Percentiles rank a stretch among this genome's conserved stretches.
These are phyloP conservation scores for Cercospora janseana DNA, from an alignment of 2,329 filamentous ascomycete species.

Conservation along the genomic window DNA sequence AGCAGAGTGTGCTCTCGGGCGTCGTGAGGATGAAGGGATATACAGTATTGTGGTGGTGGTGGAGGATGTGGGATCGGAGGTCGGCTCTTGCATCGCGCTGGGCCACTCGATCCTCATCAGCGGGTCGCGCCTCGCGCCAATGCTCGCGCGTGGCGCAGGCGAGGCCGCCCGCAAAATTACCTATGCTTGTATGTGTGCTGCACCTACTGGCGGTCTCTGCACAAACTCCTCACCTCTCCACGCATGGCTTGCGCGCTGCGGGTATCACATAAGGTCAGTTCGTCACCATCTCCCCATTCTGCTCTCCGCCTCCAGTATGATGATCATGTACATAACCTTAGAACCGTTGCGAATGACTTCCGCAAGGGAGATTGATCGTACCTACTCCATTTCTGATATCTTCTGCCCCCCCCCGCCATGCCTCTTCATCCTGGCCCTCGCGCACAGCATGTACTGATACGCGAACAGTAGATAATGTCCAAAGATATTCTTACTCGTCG, in stretches of 20 bases:
- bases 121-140: too few relatives aligned
- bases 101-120: too few relatives aligned
- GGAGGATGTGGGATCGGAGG: neutral
- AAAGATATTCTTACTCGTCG: conserved; percentile 47
- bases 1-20: too few relatives aligned
- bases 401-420: conserved; percentile 36
- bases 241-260: too few relatives aligned
- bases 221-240: too few relatives aligned
- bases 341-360: conserved; percentile 69
- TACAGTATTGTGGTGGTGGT: neutral
- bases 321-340: conserved; percentile 39
- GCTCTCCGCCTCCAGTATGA: conserved; percentile 16
- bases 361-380: conserved; percentile 53
- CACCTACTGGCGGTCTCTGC: too few relatives aligned
- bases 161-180: conserved; percentile 1
- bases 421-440: neutral
- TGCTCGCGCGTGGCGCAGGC: conserved; percentile 1
- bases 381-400: conserved; percentile 9
- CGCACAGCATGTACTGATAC: conserved; percentile 16
- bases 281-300: neutral
- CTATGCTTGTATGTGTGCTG: neutral
- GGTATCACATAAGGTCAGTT: conserved; percentile 21
- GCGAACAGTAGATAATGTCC: conserved; percentile 27
- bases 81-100: neutral
- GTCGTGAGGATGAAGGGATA: too few relatives aligned